Evolutionary conservation across 768 basidiomycete genomes (phyloP).

Genomic region (Kwoniella mangroviensis): DNA sequence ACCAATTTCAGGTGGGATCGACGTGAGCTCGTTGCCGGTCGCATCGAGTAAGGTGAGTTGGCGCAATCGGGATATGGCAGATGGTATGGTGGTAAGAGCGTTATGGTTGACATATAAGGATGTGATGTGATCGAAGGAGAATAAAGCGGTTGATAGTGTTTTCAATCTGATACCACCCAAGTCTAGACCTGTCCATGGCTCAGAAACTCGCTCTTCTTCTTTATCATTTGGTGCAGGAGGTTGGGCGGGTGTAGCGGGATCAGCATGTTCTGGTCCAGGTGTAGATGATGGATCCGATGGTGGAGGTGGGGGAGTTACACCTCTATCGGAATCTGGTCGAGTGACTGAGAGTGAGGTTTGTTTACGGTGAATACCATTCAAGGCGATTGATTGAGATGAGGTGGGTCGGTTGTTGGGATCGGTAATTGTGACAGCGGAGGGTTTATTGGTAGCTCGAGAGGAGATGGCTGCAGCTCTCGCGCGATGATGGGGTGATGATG

Average conservation of each 20-base stretch:
- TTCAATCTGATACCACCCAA: constrained; percentile 95
- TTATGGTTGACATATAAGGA: constrained; percentile 98
- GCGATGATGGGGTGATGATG: constrained; percentile 88
- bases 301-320: constrained; percentile 52
- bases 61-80: constrained; percentile 79
- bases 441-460: constrained; percentile 75
- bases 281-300: constrained; percentile 34
- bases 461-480: constrained; percentile 95
- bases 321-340: constrained; percentile 36
- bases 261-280: constrained; percentile 76
- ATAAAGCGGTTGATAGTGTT: constrained; percentile 78
- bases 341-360: constrained; percentile 51
- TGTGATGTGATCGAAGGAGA: constrained; percentile 88
- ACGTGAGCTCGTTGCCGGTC: constrained; percentile 79
- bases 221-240: constrained; percentile 62
- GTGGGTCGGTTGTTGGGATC: constrained; percentile 70
- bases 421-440: constrained; percentile 86
- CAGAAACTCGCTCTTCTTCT: constrained; percentile 64
- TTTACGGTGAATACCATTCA: constrained; percentile 49
- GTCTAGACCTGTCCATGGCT: constrained; percentile 82
- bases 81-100: constrained; percentile 73
- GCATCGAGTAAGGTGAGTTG: constrained; percentile 89
- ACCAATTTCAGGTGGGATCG: constrained; percentile 84
- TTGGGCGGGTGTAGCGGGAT: constrained; percentile 69
- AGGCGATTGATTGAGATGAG: constrained; percentile 52